These are phyloP conservation scores for Mycena maculata DNA, from an alignment of 768 basidiomycete species.

Conservation along the genomic window DNA sequence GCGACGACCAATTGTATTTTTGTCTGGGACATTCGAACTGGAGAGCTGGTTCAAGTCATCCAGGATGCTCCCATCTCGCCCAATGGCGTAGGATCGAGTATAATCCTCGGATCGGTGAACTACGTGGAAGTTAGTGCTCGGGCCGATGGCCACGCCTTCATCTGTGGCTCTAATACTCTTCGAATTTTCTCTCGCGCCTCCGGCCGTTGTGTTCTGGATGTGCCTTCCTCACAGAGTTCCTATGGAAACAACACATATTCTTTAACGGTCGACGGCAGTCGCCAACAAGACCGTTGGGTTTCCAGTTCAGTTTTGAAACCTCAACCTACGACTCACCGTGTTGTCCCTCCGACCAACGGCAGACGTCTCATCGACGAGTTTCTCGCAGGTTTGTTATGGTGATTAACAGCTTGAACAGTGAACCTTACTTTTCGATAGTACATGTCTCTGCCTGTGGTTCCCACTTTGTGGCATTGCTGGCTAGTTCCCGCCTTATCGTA, in stretches of 20 bases:
- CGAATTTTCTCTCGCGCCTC: conserved; percentile 65
- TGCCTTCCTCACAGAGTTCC: conserved; percentile 50
- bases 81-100: conserved; percentile 12
- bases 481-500: conserved; percentile 54
- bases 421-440: conserved; percentile 40
- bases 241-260: conserved; percentile 51
- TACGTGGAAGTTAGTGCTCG: conserved; percentile 71
- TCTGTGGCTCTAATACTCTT: conserved; percentile 62
- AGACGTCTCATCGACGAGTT: conserved; percentile 54
- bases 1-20: conserved; percentile 58
- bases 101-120: conserved; percentile 53
- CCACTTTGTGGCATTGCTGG: conserved; percentile 56
- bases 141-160: conserved; percentile 64
- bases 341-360: not conserved
- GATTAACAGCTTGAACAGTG: not conserved
- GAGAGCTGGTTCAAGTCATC: conserved; percentile 61
- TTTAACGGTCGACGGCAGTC: conserved; percentile 30
- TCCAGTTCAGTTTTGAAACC: conserved; percentile 29
- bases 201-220: conserved; percentile 56
- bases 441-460: conserved; percentile 62
- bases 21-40: conserved; percentile 72
- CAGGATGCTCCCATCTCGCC: conserved; percentile 47
- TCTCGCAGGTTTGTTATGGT: conserved; percentile 53
- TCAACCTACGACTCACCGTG: conserved; percentile 9
- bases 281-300: not conserved